Percentiles rank a stretch among this genome's conserved stretches.
phyloP scores from a whole-genome alignment of 768 basidiomycete genomes.

The Lactarius psammicola region DNA sequence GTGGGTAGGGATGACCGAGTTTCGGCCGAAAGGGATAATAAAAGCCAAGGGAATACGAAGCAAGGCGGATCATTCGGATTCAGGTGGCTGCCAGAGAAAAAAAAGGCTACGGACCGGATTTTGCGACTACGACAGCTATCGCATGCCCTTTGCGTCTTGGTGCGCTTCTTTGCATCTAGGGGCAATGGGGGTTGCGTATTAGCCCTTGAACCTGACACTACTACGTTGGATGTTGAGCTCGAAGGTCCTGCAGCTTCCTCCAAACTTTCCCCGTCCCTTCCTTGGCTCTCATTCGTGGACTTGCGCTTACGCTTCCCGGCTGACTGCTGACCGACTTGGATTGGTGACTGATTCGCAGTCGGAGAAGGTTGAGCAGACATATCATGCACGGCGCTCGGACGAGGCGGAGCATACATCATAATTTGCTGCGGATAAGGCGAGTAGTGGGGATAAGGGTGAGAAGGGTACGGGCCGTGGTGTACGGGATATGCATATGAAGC shows the following conservation, averaged over 20 bases:
- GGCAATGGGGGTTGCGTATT: constrained; percentile 32
- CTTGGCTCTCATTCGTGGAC: constrained; percentile 28
- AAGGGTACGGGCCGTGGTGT: constrained; percentile 38
- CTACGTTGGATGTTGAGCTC: constrained; percentile 45
- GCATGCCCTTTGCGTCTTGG: constrained; percentile 90
- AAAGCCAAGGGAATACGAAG: constrained; percentile 16
- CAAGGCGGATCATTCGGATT: constrained; percentile 8
- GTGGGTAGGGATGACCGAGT: constrained; percentile 2
- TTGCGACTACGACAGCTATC: constrained; percentile 89
- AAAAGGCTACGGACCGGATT: constrained; percentile 55
- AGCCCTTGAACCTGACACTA: constrained; percentile 24
- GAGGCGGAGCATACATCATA: constrained; percentile 61
- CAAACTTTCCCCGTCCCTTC: constrained; percentile 43
- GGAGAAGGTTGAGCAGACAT: constrained; percentile 38
- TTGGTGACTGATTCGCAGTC: constrained; percentile 33
- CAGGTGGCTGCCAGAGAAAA: constrained; percentile 9
- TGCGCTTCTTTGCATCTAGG: constrained; percentile 78
- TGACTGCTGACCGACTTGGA: constrained; percentile 22
- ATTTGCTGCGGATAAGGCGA: constrained; percentile 53
- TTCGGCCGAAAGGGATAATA: constrained; percentile 7
- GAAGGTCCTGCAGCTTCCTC: constrained; percentile 61
- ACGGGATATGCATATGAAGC: constrained; percentile 43
- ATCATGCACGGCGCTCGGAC: constrained; percentile 39
- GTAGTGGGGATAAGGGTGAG: constrained; percentile 45
- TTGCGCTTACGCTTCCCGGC: constrained; percentile 65